Conservation (phyloP, 257 asterid species). For the Plectranthus barbatus region DNA sequence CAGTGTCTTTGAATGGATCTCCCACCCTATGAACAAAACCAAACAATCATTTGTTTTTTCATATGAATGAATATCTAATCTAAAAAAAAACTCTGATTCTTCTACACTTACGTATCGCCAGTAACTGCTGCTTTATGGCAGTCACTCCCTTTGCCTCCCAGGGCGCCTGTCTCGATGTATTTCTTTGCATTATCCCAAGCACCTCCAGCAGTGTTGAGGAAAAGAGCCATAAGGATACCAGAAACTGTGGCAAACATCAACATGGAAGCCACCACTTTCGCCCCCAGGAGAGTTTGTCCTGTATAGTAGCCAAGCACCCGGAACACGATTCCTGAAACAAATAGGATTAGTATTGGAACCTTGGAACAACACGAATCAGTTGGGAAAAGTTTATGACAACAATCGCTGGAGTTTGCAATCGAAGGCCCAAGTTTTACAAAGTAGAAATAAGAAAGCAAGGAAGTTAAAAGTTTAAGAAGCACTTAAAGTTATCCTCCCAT, state of each 20-base stretch:
- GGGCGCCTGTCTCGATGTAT: conserved; percentile 93
- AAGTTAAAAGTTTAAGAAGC: not conserved
- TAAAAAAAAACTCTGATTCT: not conserved
- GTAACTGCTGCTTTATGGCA: conserved; percentile 95
- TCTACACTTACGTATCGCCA: conserved; percentile 87
- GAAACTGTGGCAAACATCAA: conserved; percentile 97
- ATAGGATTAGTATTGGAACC: not conserved
- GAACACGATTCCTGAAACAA: conserved; percentile 56
- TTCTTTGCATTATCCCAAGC: conserved; percentile 99
- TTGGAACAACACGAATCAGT: not conserved
- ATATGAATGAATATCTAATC: not conserved
- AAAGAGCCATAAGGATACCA: conserved; percentile 98
- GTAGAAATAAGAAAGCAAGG: not conserved
- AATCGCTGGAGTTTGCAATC: not conserved
- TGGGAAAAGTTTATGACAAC: not conserved
- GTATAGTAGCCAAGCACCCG: conserved; percentile 85
- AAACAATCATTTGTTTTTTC: too few relatives aligned
- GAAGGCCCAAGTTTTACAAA: conserved; percentile 2
- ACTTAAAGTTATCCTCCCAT: not conserved
- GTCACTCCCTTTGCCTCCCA: conserved; percentile 99
- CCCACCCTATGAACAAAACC: conserved; percentile 75
- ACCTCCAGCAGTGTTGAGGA: conserved; percentile 96
- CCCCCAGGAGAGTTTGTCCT: conserved; percentile 94
- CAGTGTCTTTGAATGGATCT: conserved; percentile 98
- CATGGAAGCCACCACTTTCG: conserved; percentile 95